Base-by-base conservation (phyloP, 83 land plant species). In the Larix sibirica region DNA sequence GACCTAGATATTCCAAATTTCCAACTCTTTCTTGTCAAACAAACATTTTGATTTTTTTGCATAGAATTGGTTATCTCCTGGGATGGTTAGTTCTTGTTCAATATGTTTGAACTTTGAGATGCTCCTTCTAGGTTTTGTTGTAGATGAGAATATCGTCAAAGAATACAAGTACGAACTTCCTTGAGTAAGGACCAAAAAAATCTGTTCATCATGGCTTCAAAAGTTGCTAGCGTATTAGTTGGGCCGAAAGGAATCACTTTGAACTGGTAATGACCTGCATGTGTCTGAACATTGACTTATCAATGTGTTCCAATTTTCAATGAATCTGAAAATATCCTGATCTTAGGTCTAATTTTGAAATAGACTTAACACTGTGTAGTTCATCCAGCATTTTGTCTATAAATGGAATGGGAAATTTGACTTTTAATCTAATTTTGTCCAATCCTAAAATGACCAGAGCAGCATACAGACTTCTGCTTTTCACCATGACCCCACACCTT, bases 91-190 rank as follows among this genome's bases (percentile, higher is more conserved):
- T 16, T 10, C 82, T 18, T 69, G 0, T 69, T 36, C n/a, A 26
- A 83, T 26, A 40, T 75, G 73, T 26, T 63, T n/a, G 28, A 28
- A 28, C 28, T 28, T 28, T 28, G 4, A 76, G 4, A 38, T 83
- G 85, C 1, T 40, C 40, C 17, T 82, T 86, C 21, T n/a, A 14
- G 16, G 82, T 70, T 62, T 28, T 12, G 42, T 81, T 85, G 54
- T 82, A 81, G 12, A 85, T 50, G 12, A 85, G 36, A 61, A 85
- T 81, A 31, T 81, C 85, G 31, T 85, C 65, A n/a, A 82, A 65
- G 59, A 81, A 85, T 0, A 75, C 70, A 6, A 74, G 26, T 1
- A 85, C 24, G 44, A 70, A 82, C 20, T 73, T 71, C 42, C 78
- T 62, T n/a, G 28, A 28, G 28, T 28, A 79, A 54, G 76, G 24